Conservation (phyloP, 2,329 filamentous ascomycete species). For the Neofusicoccum kwambonambiense region DNA sequence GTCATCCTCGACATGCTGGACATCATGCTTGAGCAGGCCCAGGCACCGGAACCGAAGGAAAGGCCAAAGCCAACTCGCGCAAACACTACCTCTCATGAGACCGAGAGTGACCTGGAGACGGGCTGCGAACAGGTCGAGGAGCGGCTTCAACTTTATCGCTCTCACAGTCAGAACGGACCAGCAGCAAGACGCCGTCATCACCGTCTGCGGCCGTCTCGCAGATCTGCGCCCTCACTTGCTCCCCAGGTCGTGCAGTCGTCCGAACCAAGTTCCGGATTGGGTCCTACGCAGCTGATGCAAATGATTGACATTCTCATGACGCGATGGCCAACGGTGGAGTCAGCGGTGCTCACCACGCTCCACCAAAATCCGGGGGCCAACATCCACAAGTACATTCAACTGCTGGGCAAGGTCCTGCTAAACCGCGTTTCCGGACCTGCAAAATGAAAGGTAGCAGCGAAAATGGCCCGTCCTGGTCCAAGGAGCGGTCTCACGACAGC, state of each 20-base stretch:
- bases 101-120: background rate
- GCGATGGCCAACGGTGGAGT: conserved; percentile 11
- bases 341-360: background rate
- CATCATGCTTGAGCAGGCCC: conserved; percentile 11
- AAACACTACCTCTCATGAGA: background rate
- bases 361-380: conserved; percentile 1
- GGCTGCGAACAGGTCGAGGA: background rate
- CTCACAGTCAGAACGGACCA: conserved; percentile 3
- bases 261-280: background rate
- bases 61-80: background rate
- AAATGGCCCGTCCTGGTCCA: too few relatives aligned
- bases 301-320: conserved; percentile 15
- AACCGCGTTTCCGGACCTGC: background rate
- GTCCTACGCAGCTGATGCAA: conserved; percentile 1
- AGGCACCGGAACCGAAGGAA: background rate
- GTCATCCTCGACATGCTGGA: conserved; percentile 13
- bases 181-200: background rate
- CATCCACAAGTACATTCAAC: background rate
- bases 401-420: background rate
- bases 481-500: too few relatives aligned
- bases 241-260: background rate
- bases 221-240: background rate
- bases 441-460: background rate
- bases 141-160: background rate
- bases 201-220: background rate